phyloP scores from a whole-genome alignment of 1,284 basidiomycete genomes.

The Mycena citricolor region DNA sequence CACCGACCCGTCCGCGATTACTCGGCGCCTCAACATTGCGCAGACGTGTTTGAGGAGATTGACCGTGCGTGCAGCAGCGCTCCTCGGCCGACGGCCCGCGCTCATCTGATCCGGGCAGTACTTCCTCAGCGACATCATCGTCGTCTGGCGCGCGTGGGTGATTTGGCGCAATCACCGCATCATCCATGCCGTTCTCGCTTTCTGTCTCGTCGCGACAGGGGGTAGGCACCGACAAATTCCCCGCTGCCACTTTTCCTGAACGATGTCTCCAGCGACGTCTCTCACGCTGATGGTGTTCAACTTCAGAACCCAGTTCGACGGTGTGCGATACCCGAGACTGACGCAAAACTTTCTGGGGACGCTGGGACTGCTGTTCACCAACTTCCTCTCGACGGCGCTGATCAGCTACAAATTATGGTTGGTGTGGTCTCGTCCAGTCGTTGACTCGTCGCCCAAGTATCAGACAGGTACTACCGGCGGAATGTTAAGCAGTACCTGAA shows the following conservation, averaged over 20 bases:
- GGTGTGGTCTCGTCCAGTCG: background rate
- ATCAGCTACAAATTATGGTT: constrained; percentile 18
- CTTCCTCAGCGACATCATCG: constrained; percentile 18
- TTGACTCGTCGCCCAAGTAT: background rate
- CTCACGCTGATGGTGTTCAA: constrained; percentile 14
- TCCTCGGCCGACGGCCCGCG: background rate
- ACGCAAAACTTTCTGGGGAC: constrained; percentile 20
- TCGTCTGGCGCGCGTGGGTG: constrained; percentile 19
- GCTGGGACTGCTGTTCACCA: constrained; percentile 17
- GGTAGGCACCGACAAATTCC: constrained; percentile 3
- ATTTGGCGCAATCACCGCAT: constrained; percentile 16
- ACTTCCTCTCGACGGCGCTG: constrained; percentile 12
- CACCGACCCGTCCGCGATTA: constrained; percentile 1
- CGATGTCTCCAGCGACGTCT: constrained; percentile 7
- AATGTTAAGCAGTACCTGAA: constrained; percentile 18
- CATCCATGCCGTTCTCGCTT: constrained; percentile 10
- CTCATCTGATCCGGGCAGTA: constrained; percentile 5
- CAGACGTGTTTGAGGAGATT: constrained; percentile 14
- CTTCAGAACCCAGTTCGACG: constrained; percentile 8
- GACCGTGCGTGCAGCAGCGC: constrained; percentile 1
- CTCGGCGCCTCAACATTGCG: constrained; percentile 5
- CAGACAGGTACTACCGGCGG: constrained; percentile 9
- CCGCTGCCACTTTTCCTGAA: background rate
- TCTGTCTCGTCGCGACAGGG: constrained; percentile 14
- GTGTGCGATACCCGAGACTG: background rate